A percentile compares a stretch with the other conserved stretches of the same genome.
Evolutionary conservation across 805 yeast genomes (phyloP).

Genomic region (Wickerhamiella qilinensis): DNA sequence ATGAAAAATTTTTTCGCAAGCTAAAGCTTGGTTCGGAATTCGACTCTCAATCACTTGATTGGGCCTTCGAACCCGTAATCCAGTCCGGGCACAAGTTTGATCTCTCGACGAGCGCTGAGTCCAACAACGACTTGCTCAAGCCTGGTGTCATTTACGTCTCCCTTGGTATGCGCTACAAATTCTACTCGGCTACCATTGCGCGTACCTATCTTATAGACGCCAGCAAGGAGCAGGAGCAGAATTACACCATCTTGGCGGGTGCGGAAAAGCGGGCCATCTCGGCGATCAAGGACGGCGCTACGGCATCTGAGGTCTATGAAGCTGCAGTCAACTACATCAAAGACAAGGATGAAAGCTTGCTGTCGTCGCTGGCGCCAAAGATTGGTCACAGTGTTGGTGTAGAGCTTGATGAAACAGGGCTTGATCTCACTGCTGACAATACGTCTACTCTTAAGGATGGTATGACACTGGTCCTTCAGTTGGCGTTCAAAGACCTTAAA

Average conservation of each 20-base stretch:
- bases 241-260: conserved; percentile 59
- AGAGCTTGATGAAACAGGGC: conserved; percentile 69
- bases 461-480: conserved; percentile 54
- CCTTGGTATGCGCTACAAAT: conserved; percentile 72
- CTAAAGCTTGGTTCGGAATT: conserved; percentile 47
- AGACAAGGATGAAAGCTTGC: conserved; percentile 46
- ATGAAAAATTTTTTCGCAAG: conserved; percentile 50
- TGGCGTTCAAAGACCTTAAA: conserved; percentile 57
- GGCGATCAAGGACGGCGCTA: conserved; percentile 48
- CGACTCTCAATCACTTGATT: conserved; percentile 63
- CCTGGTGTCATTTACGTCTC: conserved; percentile 71
- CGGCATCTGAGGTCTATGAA: conserved; percentile 50
- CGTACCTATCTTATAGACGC: conserved; percentile 88
- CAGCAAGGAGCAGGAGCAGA: conserved; percentile 54
- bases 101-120: conserved; percentile 66
- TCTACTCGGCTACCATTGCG: conserved; percentile 75
- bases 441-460: conserved; percentile 54
- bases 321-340: conserved; percentile 46
- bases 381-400: conserved; percentile 82
- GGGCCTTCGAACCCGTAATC: conserved; percentile 86
- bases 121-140: conserved; percentile 47
- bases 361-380: conserved; percentile 48
- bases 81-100: conserved; percentile 82
- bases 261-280: conserved; percentile 53
- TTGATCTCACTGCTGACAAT: conserved; percentile 57